Evolutionary conservation across 441 rosid species (phyloP).

Genomic region (Mallotus repandus): DNA sequence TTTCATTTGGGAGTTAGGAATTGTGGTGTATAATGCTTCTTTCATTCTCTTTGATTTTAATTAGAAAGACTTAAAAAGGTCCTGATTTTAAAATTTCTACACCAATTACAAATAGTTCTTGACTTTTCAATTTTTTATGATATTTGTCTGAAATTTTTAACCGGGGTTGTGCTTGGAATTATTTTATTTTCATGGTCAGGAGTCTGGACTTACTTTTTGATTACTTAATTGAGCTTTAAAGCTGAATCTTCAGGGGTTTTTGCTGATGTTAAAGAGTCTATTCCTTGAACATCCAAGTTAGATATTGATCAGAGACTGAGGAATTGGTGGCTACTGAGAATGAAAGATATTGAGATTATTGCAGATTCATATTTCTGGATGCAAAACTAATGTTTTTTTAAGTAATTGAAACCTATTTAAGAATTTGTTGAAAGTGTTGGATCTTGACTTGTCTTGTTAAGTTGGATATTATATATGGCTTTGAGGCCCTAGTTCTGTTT

Average conservation of each 20-base stretch:
- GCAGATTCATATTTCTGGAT: neutral
- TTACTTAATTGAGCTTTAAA: no score
- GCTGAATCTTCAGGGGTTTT: no score
- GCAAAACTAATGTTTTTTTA: conserved; percentile 11
- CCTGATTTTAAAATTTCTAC: no score
- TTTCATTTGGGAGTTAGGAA: neutral
- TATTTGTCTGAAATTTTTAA: no score
- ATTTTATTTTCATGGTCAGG: no score
- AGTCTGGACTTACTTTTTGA: no score
- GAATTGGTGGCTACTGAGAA: conserved; percentile 78
- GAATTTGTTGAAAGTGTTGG: conserved; percentile 30
- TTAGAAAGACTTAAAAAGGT: no score
- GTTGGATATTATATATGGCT: conserved; percentile 26
- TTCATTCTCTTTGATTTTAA: neutral
- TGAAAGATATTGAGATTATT: conserved; percentile 2
- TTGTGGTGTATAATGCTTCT: neutral
- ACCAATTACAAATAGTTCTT: no score
- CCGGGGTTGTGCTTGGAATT: no score
- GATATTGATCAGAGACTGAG: conserved; percentile 98
- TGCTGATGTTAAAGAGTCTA: no score
- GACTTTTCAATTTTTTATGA: no score
- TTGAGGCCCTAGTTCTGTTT: conserved; percentile 29
- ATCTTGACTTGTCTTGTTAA: conserved; percentile 17
- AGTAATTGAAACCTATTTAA: conserved; percentile 21
- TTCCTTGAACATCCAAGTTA: no score